A percentile compares a stretch with the other conserved stretches of the same genome.
Conservation (phyloP, 1,284 basidiomycete genomes). For the Cutaneotrichosporon sp. region DNA sequence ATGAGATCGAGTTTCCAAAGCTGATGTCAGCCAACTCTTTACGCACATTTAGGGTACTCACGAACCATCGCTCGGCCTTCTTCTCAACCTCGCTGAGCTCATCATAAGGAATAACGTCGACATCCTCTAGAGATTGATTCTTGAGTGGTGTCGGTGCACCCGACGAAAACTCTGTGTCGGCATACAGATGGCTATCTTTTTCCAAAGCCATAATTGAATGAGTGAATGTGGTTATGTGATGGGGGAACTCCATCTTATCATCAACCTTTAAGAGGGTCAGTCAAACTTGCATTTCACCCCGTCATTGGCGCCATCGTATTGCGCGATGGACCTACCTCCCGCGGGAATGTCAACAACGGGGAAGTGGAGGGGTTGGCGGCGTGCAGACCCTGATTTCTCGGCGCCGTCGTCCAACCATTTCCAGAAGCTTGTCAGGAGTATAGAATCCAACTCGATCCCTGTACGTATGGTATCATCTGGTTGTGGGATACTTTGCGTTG, state of each 20-base stretch:
- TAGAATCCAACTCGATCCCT: not conserved
- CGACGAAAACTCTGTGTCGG: not conserved
- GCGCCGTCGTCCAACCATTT: not conserved
- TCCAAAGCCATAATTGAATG: not conserved
- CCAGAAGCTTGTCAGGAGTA: not conserved
- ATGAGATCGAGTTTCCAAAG: slow-evolving; percentile 24
- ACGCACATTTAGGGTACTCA: not conserved
- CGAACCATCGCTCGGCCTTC: slow-evolving; percentile 15
- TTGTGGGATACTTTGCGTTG: too few species aligned
- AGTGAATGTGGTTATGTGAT: not conserved
- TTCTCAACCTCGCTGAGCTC: slow-evolving; percentile 15
- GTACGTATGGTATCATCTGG: too few species aligned
- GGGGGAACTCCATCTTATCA: not conserved
- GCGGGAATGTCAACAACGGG: not conserved
- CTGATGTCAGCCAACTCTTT: not conserved
- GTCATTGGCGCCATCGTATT: not conserved
- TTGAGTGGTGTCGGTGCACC: slow-evolving; percentile 6
- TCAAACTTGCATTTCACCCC: not conserved
- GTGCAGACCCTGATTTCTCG: not conserved
- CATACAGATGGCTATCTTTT: not conserved
- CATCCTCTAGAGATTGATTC: not conserved
- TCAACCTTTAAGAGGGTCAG: not conserved
- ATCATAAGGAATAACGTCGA: slow-evolving; percentile 6
- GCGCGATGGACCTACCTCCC: too few species aligned
- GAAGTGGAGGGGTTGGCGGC: not conserved